These are phyloP conservation scores for Ambrosia artemisiifolia DNA, from an alignment of 129 eudicot genomes.

Conservation along the genomic window DNA sequence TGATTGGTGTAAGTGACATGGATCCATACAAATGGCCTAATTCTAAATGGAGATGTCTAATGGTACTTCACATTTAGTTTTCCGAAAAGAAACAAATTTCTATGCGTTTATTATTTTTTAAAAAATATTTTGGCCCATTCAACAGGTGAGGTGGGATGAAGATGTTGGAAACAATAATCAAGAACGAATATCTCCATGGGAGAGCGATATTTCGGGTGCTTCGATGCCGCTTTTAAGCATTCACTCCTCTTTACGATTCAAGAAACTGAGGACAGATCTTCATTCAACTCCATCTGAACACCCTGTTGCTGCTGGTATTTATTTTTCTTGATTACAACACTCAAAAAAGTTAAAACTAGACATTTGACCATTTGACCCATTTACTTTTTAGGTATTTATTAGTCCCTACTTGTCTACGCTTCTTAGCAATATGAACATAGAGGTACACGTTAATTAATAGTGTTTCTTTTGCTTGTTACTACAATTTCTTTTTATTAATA, in stretches of 20 bases:
- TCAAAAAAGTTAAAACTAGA: not conserved
- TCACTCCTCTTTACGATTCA: constrained; percentile 68
- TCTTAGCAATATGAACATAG: too few species aligned
- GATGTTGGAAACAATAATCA: constrained; percentile 53
- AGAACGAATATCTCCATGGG: constrained; percentile 95
- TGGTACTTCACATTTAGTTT: constrained; percentile 43
- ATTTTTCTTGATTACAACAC: constrained; percentile 1
- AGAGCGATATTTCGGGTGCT: constrained; percentile 69
- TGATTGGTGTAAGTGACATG: constrained; percentile 65
- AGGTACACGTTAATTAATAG: too few species aligned
- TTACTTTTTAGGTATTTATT: too few species aligned
- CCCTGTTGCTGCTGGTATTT: constrained; percentile 44
- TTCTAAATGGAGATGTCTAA: constrained; percentile 94
- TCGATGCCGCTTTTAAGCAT: constrained; percentile 61
- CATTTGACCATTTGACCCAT: not conserved
- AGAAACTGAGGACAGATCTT: constrained; percentile 60
- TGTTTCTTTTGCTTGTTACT: too few species aligned
- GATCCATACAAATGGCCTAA: constrained; percentile 89
- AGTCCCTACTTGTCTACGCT: too few species aligned
- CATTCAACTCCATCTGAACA: constrained; percentile 48
- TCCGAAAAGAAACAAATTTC: not conserved
- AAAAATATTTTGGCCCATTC: not conserved
- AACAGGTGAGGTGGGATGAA: constrained; percentile 96
- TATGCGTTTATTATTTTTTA: not conserved
- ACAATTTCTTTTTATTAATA: too few species aligned